Evolutionary conservation across 208 protist species (phyloP).

Genomic region (Herpetomonas tarakana): DNA sequence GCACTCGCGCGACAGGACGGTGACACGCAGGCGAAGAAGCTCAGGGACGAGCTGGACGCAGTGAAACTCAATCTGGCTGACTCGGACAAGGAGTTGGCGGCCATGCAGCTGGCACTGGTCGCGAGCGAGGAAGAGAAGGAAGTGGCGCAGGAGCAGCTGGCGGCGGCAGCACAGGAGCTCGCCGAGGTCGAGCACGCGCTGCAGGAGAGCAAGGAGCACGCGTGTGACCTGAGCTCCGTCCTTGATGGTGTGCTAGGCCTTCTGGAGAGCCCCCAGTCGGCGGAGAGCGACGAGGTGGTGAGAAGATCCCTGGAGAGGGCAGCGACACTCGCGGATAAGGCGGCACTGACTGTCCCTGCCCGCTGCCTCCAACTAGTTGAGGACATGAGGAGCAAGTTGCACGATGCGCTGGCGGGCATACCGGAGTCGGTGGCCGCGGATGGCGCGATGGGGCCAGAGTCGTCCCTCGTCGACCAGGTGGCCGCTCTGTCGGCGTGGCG

Average conservation of each 20-base stretch:
- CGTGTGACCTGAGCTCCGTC: slow-evolving; percentile 2
- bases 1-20: background rate
- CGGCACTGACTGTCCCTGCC: background rate
- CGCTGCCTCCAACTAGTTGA: background rate
- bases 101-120: background rate
- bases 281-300: background rate
- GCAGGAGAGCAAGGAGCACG: slow-evolving; percentile 8
- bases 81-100: background rate
- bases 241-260: too few species aligned
- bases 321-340: background rate
- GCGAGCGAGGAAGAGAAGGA: slow-evolving; percentile 3
- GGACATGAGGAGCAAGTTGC: background rate
- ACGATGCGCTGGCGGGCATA: background rate
- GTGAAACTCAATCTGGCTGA: background rate
- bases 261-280: too few species aligned
- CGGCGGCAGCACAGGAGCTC: slow-evolving; percentile 1
- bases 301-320: background rate
- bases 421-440: background rate
- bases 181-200: slow-evolving; percentile 3
- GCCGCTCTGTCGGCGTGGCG: background rate
- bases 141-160: slow-evolving; percentile 4
- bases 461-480: background rate
- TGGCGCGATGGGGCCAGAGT: background rate
- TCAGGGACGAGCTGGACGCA: background rate
- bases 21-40: background rate